A percentile compares a stretch with the other conserved stretches of the same genome.
Conservation (phyloP, 2,329 filamentous ascomycete species). For the Phaeosphaeriaceae sp. region DNA sequence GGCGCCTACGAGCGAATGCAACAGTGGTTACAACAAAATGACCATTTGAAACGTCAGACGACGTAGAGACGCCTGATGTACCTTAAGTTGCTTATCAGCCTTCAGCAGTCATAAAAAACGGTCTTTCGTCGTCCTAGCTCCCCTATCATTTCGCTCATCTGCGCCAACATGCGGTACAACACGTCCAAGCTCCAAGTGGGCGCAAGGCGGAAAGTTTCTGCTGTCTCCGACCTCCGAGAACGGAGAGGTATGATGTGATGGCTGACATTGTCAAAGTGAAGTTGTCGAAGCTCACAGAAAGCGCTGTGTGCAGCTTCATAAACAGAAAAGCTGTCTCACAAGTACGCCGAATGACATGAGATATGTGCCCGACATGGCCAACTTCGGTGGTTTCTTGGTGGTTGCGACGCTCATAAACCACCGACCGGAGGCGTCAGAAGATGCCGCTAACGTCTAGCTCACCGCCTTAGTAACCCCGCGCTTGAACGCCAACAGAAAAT, state of each 20-base stretch:
- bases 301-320: not conserved
- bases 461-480: constrained; percentile 22
- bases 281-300: not conserved
- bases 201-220: constrained; percentile 3
- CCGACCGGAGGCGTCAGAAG: not conserved
- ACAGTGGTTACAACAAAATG: no score
- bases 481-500: constrained; percentile 34
- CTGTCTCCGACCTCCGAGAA: constrained; percentile 2
- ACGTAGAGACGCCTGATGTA: no score
- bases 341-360: no score
- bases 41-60: no score
- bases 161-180: no score
- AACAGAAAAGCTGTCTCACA: not conserved
- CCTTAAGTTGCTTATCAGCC: no score
- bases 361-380: not conserved
- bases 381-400: not conserved
- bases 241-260: not conserved
- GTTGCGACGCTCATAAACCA: not conserved
- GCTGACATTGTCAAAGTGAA: not conserved
- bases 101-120: no score
- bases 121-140: no score
- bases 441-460: not conserved
- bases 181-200: not conserved
- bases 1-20: no score
- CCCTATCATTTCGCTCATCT: no score